Percentiles rank a stretch among this genome's conserved stretches.
phyloP scores from a whole-genome alignment of 345 rosid species.

The Eucalyptus camaldulensis region DNA sequence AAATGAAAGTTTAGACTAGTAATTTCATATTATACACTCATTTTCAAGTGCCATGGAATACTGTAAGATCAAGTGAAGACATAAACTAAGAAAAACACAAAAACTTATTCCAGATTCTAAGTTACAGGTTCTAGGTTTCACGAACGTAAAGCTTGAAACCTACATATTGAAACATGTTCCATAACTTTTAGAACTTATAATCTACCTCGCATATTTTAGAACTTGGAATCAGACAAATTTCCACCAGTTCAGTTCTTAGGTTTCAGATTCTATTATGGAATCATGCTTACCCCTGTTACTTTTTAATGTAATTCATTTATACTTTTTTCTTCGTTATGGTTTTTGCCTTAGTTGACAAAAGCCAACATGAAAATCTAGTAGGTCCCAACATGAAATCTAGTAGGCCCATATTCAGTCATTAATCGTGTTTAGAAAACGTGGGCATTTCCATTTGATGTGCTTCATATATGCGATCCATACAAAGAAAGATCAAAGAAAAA shows the following conservation, averaged over 20 bases:
- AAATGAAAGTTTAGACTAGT: too few species aligned
- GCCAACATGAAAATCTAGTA: neutral
- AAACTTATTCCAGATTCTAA: too few species aligned
- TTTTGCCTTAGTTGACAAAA: neutral
- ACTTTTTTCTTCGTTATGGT: neutral
- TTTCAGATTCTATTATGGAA: too few species aligned
- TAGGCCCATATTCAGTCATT: neutral
- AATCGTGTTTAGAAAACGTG: neutral
- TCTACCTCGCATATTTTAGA: rapidly evolving
- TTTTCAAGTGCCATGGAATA: too few species aligned
- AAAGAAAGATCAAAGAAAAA: neutral
- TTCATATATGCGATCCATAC: neutral
- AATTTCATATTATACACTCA: too few species aligned
- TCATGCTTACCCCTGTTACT: rapidly evolving
- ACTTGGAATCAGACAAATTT: rapidly evolving
- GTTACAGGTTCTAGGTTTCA: too few species aligned
- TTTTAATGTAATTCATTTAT: neutral
- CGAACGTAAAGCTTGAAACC: rapidly evolving
- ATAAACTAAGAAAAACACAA: too few species aligned
- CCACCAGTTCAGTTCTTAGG: rapidly evolving
- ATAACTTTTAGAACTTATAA: too few species aligned
- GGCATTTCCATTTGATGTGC: neutral
- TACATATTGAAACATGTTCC: too few species aligned
- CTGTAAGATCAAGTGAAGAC: rapidly evolving
- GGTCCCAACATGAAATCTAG: neutral